Evolutionary conservation across 768 basidiomycete species (phyloP).

Genomic region (Rhodotorula sphaerocarpa): DNA sequence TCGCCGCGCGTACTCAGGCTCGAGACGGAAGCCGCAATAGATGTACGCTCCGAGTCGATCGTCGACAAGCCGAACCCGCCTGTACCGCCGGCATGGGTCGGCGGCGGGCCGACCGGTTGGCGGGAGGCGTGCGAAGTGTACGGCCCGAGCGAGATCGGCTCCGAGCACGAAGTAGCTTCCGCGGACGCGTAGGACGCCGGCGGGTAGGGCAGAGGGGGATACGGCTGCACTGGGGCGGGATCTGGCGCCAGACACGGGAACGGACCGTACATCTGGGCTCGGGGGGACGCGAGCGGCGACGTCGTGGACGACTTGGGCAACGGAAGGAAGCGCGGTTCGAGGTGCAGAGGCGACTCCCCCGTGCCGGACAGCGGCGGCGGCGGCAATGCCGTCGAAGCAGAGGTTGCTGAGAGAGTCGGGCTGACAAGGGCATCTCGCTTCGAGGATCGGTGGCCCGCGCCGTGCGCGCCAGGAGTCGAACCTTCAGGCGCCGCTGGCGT

Average conservation of each 20-base stretch:
- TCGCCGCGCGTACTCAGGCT: conserved; percentile 2
- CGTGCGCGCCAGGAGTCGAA: conserved; percentile 1
- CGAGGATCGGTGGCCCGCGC: not conserved
- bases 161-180: not conserved
- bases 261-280: not conserved
- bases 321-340: conserved; percentile 25
- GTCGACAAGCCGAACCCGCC: not conserved
- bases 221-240: not conserved
- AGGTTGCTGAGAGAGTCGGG: conserved; percentile 10
- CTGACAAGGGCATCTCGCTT: conserved; percentile 8
- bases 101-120: not conserved
- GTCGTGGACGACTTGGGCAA: conserved; percentile 17
- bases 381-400: conserved; percentile 3
- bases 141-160: conserved; percentile 7
- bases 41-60: not conserved
- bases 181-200: too few relatives aligned
- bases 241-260: not conserved
- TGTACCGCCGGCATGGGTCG: not conserved
- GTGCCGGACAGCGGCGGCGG: not conserved
- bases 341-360: not conserved
- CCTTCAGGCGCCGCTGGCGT: too few relatives aligned
- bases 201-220: conserved; percentile 24
- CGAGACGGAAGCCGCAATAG: conserved; percentile 1
- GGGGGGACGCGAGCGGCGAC: conserved; percentile 22
- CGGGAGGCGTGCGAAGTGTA: not conserved